Base-by-base conservation (phyloP, 257 asterid species). In the Nicotiana tomentosiformis region DNA sequence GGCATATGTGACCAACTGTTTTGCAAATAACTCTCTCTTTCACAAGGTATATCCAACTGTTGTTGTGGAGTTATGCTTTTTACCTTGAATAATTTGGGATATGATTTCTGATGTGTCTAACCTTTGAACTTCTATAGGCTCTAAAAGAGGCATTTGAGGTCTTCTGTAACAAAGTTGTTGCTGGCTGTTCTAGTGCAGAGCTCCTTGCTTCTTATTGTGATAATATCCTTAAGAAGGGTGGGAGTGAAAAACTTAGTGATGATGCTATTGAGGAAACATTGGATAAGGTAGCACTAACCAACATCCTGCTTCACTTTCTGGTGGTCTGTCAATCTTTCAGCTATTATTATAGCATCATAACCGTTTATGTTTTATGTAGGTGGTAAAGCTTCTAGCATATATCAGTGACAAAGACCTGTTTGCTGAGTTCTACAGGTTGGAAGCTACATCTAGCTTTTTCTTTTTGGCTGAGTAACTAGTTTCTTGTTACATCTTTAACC, bases 331-430 rank as follows among this genome's bases (percentile, higher is more conserved):
- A 8, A 26, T 51, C 4, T 26, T 76, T 26, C 43, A 49, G 80
- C 65, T 58, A 17, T 58, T 58, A 18, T 18, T 17, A 49, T 14
- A 15, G 60, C 43, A 14, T 76, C 46, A 26, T 76, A 76, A 26
- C 58, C 9, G 57, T 70, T 66, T 35, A 1, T 26, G 43, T 46
- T 43, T 82, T 58, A 61, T 60, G 58, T 64, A 89, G 92, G 91
- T 90, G 56, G 90, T 92, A 60, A 89, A 80, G 58, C 88, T 88
- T 58, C 89, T 92, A 30, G 88, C 83, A 14, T 88, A 85, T 77
- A 85, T 90, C 84, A 87, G 87, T 5, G 96, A 92, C 70, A 89
- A 90, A 84, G 96, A 92, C 66, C 81, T 90, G 4, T 92, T 89
- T 77, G 92, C 90, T 16, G 94, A 90, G 79, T 87, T 92, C 82